Evolutionary conservation across 2,329 filamentous ascomycete species (phyloP), one percentile per base, ranked within the genome.

Genomic region (Diaporthe eres): DNA sequence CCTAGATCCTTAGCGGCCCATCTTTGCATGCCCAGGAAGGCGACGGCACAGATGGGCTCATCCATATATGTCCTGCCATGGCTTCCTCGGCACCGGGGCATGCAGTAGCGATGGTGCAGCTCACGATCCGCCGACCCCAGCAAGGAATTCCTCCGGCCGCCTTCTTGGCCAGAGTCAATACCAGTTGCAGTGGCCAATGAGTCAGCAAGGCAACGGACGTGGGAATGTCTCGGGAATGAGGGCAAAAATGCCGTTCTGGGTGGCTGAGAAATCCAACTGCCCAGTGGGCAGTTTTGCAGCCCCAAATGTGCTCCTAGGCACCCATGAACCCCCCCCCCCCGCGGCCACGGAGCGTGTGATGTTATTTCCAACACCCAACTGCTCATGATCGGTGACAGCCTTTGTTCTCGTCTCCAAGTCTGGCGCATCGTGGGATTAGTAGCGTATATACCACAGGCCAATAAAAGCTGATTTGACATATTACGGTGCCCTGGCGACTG

Each of bases 181-280:
- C 22, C 58, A 28, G 2, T 57, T 4, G 34, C 5, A 15, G 13
- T 49, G 22, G 4, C 19, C 15, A 15, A 37, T 39, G 22, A 17
- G 47, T 28, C 47, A 39, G 47, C 65, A n/a, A 37, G 49, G 31
- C 31, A 68, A 13, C n/a, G n/a, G n/a, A 39, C 47, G 31, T 65
- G 31, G 65, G n/a, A 55, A 42, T 55, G 34, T 28, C 34, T 42
- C 34, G 49, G 65, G 49, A 70, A 55, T 55, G 63, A 53, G 47
- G 47, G 63, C 63, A 8, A 53, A 68, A 53, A 13, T 53, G 47
- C 31, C 31, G 19, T 19, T 39, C 63, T 34, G 13, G 31, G 12
- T n/a, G 25, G 47, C 47, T 53, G 47, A n/a, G 44, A 53, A 34
- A 53, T 37, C 22, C 63, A 53, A 37, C 63, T 51, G 65, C 47